phyloP scores from a whole-genome alignment of 257 asterid genomes.

The Nyctanthes arbortristis region DNA sequence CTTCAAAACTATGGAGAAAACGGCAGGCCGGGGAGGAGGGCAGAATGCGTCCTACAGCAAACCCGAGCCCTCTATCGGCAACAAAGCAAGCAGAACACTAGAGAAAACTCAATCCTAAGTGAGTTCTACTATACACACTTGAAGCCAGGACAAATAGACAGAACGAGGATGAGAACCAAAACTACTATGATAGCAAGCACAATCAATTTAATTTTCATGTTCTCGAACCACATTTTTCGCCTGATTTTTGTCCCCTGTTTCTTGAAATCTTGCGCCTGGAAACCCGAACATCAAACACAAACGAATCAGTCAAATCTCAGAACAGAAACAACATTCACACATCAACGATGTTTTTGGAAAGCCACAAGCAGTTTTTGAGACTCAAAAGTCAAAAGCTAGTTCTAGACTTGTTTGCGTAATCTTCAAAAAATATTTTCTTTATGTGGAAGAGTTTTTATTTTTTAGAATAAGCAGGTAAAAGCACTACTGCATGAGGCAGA shows the following conservation, averaged over 20 bases:
- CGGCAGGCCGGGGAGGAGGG: neutral
- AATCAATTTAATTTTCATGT: slow-evolving; percentile 51
- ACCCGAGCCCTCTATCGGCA: neutral
- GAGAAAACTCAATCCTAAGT: neutral
- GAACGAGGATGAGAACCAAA: slow-evolving; percentile 34
- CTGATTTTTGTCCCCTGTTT: slow-evolving; percentile 47
- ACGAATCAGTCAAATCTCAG: neutral
- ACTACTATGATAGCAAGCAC: slow-evolving; percentile 33
- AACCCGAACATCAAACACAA: neutral
- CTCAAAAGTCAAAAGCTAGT: neutral
- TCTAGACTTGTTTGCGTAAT: neutral
- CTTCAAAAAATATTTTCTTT: too few relatives aligned
- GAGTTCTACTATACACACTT: slow-evolving; percentile 23
- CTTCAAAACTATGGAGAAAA: neutral
- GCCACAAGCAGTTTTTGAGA: too few relatives aligned
- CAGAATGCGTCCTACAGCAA: neutral
- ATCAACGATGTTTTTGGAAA: neutral
- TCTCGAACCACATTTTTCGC: slow-evolving; percentile 54
- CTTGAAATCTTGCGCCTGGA: slow-evolving; percentile 56
- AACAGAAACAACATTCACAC: neutral
- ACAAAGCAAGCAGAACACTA: neutral
- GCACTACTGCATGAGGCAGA: neutral
- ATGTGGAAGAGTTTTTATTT: too few relatives aligned
- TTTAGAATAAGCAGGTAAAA: neutral
- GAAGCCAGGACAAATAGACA: slow-evolving; percentile 50